Evolutionary conservation across 2,329 filamentous ascomycete species (phyloP).

Genomic region (Monilinia fructicola): DNA sequence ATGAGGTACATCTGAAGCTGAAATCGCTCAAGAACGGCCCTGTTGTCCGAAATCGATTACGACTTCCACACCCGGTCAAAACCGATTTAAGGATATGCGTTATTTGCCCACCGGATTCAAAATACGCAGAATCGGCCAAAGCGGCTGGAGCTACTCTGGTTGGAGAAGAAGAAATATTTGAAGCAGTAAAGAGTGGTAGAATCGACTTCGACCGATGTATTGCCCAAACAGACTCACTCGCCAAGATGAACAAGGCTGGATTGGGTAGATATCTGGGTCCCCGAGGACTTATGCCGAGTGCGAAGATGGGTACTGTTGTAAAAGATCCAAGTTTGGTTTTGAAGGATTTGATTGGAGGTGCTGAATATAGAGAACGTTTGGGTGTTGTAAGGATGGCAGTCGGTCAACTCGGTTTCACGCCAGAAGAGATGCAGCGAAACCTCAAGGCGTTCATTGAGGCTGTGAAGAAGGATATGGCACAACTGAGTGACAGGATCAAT

Average conservation of each 20-base stretch:
- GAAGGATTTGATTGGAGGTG: slow-evolving; percentile 77
- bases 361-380: slow-evolving; percentile 80
- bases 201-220: slow-evolving; percentile 89
- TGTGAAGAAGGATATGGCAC: slow-evolving; percentile 74
- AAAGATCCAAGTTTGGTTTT: slow-evolving; percentile 74
- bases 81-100: slow-evolving; percentile 88
- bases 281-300: slow-evolving; percentile 86
- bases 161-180: slow-evolving; percentile 84
- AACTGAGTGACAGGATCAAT: slow-evolving; percentile 59
- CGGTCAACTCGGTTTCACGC: slow-evolving; percentile 85
- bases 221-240: slow-evolving; percentile 76
- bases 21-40: slow-evolving; percentile 83
- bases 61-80: slow-evolving; percentile 84
- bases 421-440: slow-evolving; percentile 82
- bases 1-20: slow-evolving; percentile 83
- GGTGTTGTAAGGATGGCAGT: slow-evolving; percentile 88
- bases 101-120: slow-evolving; percentile 80
- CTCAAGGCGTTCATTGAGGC: slow-evolving; percentile 73
- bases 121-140: slow-evolving; percentile 69
- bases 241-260: slow-evolving; percentile 76
- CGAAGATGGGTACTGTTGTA: slow-evolving; percentile 86
- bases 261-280: slow-evolving; percentile 83
- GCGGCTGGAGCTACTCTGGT: slow-evolving; percentile 78
- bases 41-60: slow-evolving; percentile 81
- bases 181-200: slow-evolving; percentile 66